phyloP scores from a whole-genome alignment of 164 flowering plant genomes.

The Aristolochia contorta region DNA sequence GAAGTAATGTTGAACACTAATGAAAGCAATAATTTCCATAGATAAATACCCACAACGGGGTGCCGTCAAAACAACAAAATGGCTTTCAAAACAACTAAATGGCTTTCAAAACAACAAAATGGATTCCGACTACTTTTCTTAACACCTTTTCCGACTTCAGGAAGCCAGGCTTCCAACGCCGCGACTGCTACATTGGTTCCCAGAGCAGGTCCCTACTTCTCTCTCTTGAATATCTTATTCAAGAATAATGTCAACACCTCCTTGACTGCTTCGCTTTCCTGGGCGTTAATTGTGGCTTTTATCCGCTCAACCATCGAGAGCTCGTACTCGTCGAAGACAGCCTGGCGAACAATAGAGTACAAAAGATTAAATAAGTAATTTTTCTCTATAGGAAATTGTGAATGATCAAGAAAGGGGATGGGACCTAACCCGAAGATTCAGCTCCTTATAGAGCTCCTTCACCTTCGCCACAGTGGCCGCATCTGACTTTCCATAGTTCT shows the following conservation, averaged over 20 bases:
- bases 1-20: too few species aligned
- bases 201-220: conserved; percentile 29
- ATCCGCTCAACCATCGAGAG: conserved; percentile 50
- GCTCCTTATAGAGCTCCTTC: conserved; percentile 65
- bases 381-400: too few species aligned
- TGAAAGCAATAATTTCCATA: too few species aligned
- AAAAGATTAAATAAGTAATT: neutral
- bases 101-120: too few species aligned
- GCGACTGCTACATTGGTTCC: neutral
- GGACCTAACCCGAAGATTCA: conserved; percentile 59
- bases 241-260: conserved; percentile 78
- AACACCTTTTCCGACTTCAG: too few species aligned
- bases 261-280: conserved; percentile 77
- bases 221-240: conserved; percentile 86
- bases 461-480: conserved; percentile 60
- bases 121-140: too few species aligned
- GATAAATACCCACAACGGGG: too few species aligned
- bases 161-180: neutral
- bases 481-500: conserved; percentile 71
- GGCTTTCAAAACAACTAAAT: too few species aligned
- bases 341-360: conserved; percentile 22
- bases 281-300: conserved; percentile 55
- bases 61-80: too few species aligned
- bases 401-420: neutral
- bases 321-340: conserved; percentile 58